These are phyloP conservation scores for Solanum hybrid DNA, from an alignment of 305 asterid species.

Conservation along the genomic window DNA sequence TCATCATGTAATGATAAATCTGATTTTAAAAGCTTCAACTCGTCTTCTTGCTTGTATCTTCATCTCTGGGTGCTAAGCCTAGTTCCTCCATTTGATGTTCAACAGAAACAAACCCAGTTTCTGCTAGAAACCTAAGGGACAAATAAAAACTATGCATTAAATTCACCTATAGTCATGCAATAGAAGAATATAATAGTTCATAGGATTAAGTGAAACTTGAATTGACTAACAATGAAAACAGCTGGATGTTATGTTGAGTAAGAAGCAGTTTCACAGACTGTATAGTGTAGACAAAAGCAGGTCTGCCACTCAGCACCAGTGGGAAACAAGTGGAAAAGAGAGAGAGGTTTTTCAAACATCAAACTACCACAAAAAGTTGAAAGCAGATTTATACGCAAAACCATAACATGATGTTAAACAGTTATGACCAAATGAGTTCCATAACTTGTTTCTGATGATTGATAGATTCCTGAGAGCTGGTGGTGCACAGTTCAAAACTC, in stretches of 20 bases:
- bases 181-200: not conserved
- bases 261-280: not conserved
- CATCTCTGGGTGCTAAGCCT: constrained; percentile 33
- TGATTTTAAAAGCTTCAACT: constrained; percentile 21
- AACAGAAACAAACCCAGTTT: constrained; percentile 56
- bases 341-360: not conserved
- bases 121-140: constrained; percentile 45
- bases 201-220: not conserved
- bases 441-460: not conserved
- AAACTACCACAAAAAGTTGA: not conserved
- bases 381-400: not conserved
- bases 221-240: not conserved
- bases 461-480: not conserved
- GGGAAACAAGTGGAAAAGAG: not conserved
- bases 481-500: not conserved
- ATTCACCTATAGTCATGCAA: not conserved
- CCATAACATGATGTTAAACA: not conserved
- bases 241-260: not conserved
- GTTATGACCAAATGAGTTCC: not conserved
- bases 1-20: not conserved
- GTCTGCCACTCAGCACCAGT: not conserved
- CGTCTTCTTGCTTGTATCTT: constrained; percentile 34
- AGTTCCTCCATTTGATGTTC: constrained; percentile 34
- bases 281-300: not conserved
- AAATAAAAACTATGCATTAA: not conserved